Evolutionary conservation across 768 basidiomycete species (phyloP), one percentile per base, ranked within the genome.

Genomic region (Serendipita vermifera): DNA sequence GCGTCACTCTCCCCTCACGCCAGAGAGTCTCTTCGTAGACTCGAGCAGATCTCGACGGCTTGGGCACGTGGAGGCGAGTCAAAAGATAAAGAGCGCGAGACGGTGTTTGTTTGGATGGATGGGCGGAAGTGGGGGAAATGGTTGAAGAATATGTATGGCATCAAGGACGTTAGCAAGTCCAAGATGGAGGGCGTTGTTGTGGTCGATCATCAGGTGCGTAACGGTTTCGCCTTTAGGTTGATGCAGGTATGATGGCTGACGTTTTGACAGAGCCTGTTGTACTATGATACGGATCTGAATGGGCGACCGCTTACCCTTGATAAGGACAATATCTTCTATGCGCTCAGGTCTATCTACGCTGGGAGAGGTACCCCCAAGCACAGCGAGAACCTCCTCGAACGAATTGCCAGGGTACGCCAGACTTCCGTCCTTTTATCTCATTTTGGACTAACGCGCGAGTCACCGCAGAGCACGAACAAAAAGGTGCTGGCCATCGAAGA

Each of bases 81-180:
- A 48, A 59, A 59, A 38, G 66, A 55, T 58, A 70, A 35, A n/a
- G 56, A 55, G 38, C 69, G 75, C 33, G 76, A 80, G 38, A 83
- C 94, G 0, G 78, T 92, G 48, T 96, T 92, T 68, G 76, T 83
- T 6, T 91, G 85, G 83, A 91, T 96, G 79, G 89, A 99, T 64
- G 78, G 73, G 2, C 81, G 79, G 24, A 77, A 75, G 67, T 97
- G 94, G 92, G 75, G 69, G 24, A 81, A 77, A 53, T 97, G 92
- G 92, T 72, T 94, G 70, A 90, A 87, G 74, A 82, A 81, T 62
- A 90, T 90, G 81, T 98, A 97, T 70, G 83, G 83, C 27, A 71
- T 91, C 62, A 71, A 68, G 60, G 57, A 60, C 6, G 60, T 48
- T 5, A 55, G 58, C 0, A 66, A 65, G 22, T 67, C 69, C 5